Base-by-base conservation (phyloP, 2,329 filamentous ascomycete genomes). In the Basipetospora chlamydospora region DNA sequence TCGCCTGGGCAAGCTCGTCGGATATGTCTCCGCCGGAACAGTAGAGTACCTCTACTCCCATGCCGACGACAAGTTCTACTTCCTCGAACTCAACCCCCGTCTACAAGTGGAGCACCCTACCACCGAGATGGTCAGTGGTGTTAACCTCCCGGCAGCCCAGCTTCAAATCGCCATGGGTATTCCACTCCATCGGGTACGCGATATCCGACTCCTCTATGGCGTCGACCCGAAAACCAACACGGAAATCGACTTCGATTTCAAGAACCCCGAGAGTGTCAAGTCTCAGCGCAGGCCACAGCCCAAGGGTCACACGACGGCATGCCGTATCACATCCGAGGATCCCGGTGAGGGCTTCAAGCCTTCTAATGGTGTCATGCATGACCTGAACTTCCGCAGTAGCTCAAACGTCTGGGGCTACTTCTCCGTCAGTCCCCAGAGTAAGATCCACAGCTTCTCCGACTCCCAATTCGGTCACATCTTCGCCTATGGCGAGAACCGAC, bases 381-480 rank as follows among this genome's bases (percentile, higher is more conserved):
- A 98, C 55, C 68, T 98, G 53, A 98, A 98, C 70, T 98, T 98
- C 76, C 77, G 90, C 55, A 92, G 82, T 66, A 94, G 86, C 58
- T 96, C 90, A 44, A 98, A 98, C 49, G 90, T 96, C 39, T 98
- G 90, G 90, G 90, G 90, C 70, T 98, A 98, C 64, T 98, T 98
- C 76, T 98, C 90, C 37, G 90, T 98, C 58, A 84, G 87, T 65
- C 90, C 87, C 8, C 80, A 86, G 39, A 88, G 87, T 64, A 87
- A 87, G 60, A 98, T 98, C 46, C 90, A 98, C 74, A 95, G 85
- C 60, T 98, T 94, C 71, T 96, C 90, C 6, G 90, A 98, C 66
- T 92, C 83, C 53, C 90, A 98, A 55, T 98, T 98, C 50, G 90
- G 90, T 62, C 90, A 98, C 63, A 98, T 98, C 49, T 98, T 98